Conservation (phyloP, 2,329 filamentous ascomycete species). For the Penicillium italicum region DNA sequence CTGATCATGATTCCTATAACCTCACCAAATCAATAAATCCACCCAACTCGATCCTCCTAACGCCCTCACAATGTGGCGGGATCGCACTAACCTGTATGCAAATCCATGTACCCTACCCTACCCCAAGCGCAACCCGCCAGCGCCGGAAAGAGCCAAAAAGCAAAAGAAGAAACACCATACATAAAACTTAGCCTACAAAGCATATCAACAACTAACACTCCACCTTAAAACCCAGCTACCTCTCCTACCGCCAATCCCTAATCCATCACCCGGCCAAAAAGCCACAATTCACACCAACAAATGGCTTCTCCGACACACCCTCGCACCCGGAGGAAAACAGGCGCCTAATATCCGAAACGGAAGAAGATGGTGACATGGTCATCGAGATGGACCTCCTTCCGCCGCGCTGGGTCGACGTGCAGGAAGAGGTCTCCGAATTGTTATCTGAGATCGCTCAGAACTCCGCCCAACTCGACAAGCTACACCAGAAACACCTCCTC, state of each 20-base stretch:
- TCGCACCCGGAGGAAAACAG: slow-evolving; percentile 65
- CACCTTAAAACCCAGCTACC: slow-evolving; percentile 61
- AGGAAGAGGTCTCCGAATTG: slow-evolving; percentile 85
- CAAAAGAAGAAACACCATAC: neutral
- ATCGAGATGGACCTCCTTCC: slow-evolving; percentile 98
- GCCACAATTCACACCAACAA: slow-evolving; percentile 62
- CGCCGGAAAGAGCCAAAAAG: neutral
- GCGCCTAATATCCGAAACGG: slow-evolving; percentile 74
- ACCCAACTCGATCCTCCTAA: slow-evolving; percentile 8
- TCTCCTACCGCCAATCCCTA: slow-evolving; percentile 98
- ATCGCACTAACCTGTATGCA: slow-evolving; percentile 92
- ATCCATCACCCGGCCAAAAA: slow-evolving; percentile 89
- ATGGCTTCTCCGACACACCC: slow-evolving; percentile 59
- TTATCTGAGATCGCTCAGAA: slow-evolving; percentile 77
- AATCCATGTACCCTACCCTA: slow-evolving; percentile 3
- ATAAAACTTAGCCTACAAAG: neutral
- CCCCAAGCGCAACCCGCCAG: neutral
- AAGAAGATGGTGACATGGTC: slow-evolving; percentile 84
- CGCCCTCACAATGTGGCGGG: slow-evolving; percentile 87
- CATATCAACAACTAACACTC: slow-evolving; percentile 13
- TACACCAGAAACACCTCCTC: slow-evolving; percentile 95
- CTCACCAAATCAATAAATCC: slow-evolving; percentile 19
- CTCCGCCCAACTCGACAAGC: slow-evolving; percentile 78
- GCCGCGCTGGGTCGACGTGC: slow-evolving; percentile 91
- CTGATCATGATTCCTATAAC: slow-evolving; percentile 17